Evolutionary conservation across 2,329 filamentous ascomycete genomes (phyloP).

Genomic region (Rutstroemia sp.): DNA sequence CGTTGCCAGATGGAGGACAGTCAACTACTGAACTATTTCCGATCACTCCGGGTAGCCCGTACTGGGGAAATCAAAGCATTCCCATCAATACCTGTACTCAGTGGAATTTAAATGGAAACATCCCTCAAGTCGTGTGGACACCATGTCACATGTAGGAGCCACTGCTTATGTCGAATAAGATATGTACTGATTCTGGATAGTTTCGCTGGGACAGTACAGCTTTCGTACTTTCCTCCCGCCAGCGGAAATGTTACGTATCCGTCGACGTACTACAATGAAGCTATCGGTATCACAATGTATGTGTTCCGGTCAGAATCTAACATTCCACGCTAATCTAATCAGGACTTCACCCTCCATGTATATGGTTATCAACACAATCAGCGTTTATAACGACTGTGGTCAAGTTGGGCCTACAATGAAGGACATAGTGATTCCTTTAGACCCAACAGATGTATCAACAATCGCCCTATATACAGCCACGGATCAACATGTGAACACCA

Average conservation of each 20-base stretch:
- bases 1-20: neutral
- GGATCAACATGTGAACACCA: conserved; percentile 18
- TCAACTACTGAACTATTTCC: conserved; percentile 1
- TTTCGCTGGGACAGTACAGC: conserved; percentile 14
- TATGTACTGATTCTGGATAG: conserved; percentile 2
- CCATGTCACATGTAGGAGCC: conserved; percentile 12
- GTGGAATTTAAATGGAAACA: neutral
- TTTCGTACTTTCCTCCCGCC: conserved; percentile 17
- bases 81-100: conserved; percentile 13
- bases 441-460: conserved; percentile 32
- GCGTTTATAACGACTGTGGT: conserved; percentile 29
- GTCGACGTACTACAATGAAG: conserved; percentile 11
- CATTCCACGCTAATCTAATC: neutral
- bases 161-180: neutral
- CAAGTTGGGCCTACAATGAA: conserved; percentile 28
- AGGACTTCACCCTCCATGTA: conserved; percentile 36
- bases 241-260: conserved; percentile 12
- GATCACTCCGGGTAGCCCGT: neutral
- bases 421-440: conserved; percentile 27
- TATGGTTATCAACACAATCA: conserved; percentile 32
- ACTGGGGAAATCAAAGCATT: conserved; percentile 14
- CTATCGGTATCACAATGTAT: conserved; percentile 13
- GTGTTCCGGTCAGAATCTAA: neutral
- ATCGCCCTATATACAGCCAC: conserved; percentile 22
- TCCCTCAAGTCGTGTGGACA: conserved; percentile 6